A percentile compares a stretch with the other conserved stretches of the same genome.
Conservation (phyloP, 306 rosid species). For the Hylodesmum podocarpum region DNA sequence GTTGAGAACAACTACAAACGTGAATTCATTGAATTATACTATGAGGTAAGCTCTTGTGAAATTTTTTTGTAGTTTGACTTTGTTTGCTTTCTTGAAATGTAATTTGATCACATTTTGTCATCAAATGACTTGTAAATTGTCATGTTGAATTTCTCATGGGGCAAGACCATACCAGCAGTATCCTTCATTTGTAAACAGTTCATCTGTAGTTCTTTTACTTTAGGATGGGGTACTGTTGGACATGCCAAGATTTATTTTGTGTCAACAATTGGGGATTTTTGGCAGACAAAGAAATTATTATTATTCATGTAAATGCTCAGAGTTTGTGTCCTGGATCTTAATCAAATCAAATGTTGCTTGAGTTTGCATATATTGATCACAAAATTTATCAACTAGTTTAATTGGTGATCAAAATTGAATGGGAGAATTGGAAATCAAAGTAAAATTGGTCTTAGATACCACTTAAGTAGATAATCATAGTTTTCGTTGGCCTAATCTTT, state of each 20-base stretch:
- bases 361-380: neutral
- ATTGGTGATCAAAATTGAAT: neutral
- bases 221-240: neutral
- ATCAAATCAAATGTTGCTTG: neutral
- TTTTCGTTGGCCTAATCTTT: neutral
- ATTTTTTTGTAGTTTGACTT: conserved; percentile 15
- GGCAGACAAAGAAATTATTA: neutral
- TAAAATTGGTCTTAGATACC: neutral
- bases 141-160: neutral
- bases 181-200: neutral
- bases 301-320: neutral
- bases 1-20: conserved; percentile 65
- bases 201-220: neutral
- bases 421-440: neutral
- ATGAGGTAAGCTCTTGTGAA: conserved; percentile 59
- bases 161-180: neutral
- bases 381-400: neutral
- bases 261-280: neutral
- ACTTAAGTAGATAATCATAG: neutral
- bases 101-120: neutral
- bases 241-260: neutral
- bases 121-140: neutral
- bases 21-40: conserved; percentile 68
- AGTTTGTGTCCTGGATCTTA: neutral
- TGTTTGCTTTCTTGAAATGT: conserved; percentile 10